phyloP scores from a whole-genome alignment of 768 basidiomycete species.

The Leccinum subgranulosum region DNA sequence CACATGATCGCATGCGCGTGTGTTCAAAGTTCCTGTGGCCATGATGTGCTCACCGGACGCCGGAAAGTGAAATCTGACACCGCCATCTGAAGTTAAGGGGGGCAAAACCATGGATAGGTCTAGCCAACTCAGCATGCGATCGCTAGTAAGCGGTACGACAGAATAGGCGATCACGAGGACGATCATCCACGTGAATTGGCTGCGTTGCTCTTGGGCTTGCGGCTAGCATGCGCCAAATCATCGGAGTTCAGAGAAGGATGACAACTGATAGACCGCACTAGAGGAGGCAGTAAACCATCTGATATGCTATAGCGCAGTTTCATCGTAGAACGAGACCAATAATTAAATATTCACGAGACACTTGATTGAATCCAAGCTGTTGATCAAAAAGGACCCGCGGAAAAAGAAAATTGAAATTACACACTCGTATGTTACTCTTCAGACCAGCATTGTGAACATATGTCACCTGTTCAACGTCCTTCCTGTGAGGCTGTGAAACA shows the following conservation, averaged over 20 bases:
- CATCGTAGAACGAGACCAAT: slow-evolving; percentile 33
- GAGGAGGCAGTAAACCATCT: slow-evolving; percentile 29
- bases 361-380: slow-evolving; percentile 21
- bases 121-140: not conserved
- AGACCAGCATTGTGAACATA: not conserved
- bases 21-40: slow-evolving; percentile 22
- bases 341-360: not conserved
- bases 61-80: not conserved
- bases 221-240: slow-evolving; percentile 35
- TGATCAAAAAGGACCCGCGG: not conserved
- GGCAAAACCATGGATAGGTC: slow-evolving; percentile 12
- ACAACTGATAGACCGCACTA: slow-evolving; percentile 35
- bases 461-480: slow-evolving; percentile 37
- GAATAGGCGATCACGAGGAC: slow-evolving; percentile 23
- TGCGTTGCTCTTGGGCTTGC: slow-evolving; percentile 36
- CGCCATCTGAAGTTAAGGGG: slow-evolving; percentile 1
- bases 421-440: slow-evolving; percentile 27
- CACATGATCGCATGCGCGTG: slow-evolving; percentile 3
- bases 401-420: slow-evolving; percentile 29
- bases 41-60: slow-evolving; percentile 10
- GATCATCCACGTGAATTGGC: slow-evolving; percentile 30
- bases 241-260: slow-evolving; percentile 38
- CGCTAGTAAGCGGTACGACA: not conserved
- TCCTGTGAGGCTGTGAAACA: slow-evolving; percentile 33
- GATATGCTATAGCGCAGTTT: slow-evolving; percentile 23